These are phyloP conservation scores for Vitis hybrid DNA, from an alignment of 177 flowering plant species.

Conservation along the genomic window DNA sequence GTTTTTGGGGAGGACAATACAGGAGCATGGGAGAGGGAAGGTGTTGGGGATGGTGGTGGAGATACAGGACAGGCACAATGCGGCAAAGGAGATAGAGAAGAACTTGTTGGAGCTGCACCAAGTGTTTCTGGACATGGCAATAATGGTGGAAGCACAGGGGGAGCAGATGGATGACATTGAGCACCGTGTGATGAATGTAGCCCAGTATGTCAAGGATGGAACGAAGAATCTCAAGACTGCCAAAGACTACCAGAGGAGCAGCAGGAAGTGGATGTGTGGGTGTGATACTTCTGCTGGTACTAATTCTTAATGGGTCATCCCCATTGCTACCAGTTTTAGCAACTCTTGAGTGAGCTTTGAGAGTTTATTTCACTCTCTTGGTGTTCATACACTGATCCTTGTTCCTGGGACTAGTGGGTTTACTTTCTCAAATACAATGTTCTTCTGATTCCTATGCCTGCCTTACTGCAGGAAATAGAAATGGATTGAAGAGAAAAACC, in stretches of 20 bases:
- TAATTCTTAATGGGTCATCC: slow-evolving; percentile 43
- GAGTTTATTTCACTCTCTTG: slow-evolving; percentile 1
- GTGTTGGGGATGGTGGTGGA: slow-evolving; percentile 80
- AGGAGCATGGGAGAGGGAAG: slow-evolving; percentile 85
- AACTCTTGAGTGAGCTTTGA: slow-evolving; percentile 27
- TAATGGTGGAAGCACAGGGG: slow-evolving; percentile 90
- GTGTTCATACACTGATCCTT: neutral
- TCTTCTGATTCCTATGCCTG: too few relatives aligned
- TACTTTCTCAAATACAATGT: too few relatives aligned
- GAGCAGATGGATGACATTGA: slow-evolving; percentile 90
- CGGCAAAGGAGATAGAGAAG: slow-evolving; percentile 80
- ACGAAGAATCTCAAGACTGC: slow-evolving; percentile 61
- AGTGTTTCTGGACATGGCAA: slow-evolving; percentile 89
- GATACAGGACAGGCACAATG: slow-evolving; percentile 78
- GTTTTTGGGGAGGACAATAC: slow-evolving; percentile 54
- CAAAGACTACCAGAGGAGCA: too few relatives aligned
- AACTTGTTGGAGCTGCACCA: slow-evolving; percentile 86
- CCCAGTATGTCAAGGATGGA: slow-evolving; percentile 74
- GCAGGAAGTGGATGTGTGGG: slow-evolving; percentile 79
- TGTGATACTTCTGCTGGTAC: slow-evolving; percentile 48
- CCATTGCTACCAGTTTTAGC: slow-evolving; percentile 48
- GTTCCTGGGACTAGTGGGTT: too few relatives aligned
- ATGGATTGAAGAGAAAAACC: too few relatives aligned
- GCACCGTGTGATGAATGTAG: slow-evolving; percentile 67
- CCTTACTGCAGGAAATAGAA: too few relatives aligned